Conservation (phyloP, 2,329 filamentous ascomycete species). For the Ophiostoma piceae region DNA sequence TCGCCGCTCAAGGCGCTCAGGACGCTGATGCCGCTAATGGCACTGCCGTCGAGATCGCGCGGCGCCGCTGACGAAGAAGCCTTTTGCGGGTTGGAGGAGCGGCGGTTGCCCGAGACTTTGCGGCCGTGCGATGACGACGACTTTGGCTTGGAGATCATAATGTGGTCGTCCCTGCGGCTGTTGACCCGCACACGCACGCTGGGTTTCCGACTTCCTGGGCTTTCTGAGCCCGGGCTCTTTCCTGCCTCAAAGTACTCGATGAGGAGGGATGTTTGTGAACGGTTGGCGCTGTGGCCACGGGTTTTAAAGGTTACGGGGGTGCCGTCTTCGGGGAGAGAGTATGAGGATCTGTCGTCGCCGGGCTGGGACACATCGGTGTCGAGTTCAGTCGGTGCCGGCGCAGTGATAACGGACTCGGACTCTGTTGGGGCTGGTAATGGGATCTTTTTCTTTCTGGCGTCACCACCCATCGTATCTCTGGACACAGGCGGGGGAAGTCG, state of each 20-base stretch:
- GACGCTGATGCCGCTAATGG: constrained; percentile 31
- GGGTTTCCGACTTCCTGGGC: constrained; percentile 63
- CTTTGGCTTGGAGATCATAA: constrained; percentile 80
- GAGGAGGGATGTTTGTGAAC: constrained; percentile 82
- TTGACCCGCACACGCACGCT: constrained; percentile 77
- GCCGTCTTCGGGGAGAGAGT: constrained; percentile 78
- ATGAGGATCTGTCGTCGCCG: constrained; percentile 66
- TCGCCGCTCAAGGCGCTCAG: constrained; percentile 32
- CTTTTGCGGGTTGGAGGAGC: constrained; percentile 43
- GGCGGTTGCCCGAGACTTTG: constrained; percentile 55
- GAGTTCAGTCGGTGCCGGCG: constrained; percentile 58
- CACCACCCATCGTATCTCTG: constrained; percentile 35
- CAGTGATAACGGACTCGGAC: constrained; percentile 50
- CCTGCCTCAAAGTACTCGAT: constrained; percentile 93
- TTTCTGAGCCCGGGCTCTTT: constrained; percentile 50
- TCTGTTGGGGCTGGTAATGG: constrained; percentile 76
- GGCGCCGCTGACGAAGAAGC: constrained; percentile 18
- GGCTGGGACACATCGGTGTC: constrained; percentile 64
- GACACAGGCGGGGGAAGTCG: constrained; percentile 9
- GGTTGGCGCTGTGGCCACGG: constrained; percentile 51
- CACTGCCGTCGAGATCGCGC: constrained; percentile 34
- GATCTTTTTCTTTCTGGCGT: constrained; percentile 45
- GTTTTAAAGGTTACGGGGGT: constrained; percentile 90
- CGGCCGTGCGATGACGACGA: constrained; percentile 47
- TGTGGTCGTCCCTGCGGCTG: constrained; percentile 64